Base-by-base conservation (phyloP, 2,329 filamentous ascomycete species). In the Botrytis squamosa region DNA sequence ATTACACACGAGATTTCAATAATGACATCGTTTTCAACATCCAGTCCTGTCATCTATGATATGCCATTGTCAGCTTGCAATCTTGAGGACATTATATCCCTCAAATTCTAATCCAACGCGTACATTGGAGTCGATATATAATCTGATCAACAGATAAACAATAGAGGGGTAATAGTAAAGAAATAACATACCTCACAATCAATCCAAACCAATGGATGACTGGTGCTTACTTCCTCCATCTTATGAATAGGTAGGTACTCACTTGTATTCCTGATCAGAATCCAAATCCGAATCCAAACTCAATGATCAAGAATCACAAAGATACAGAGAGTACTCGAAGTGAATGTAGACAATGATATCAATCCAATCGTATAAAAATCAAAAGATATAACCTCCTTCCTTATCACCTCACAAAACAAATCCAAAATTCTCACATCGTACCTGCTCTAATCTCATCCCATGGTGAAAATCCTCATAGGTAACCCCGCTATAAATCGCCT, bases 1-100 rank as follows among this genome's bases (percentile, higher is more conserved):
- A 99, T 89, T 83, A 97, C 92, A 84, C 95, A 98, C 83, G 92
- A 95, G 73, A 98, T 92, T 79, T 97, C 94, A 80, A 98, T 90
- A 80, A 98, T 96, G 73, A 91, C 90, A 81, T 98, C 95, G 46
- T 85, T 89, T 74, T 92, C 88, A 2, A 91, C 87, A 82, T 97
- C 87, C 12, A 97, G 88, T 36, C 94, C 94, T 46, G 94, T 98
- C 96, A 99, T 99, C 94, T 97, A 77, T 25, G n/a, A 77, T 33
- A 77, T n/a, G n/a, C 18, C 36, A 63, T 66, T 20, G 73, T 67
- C 75, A 73, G 76, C 69, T 75, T 62, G n/a, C 46, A 14, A 49
- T 20, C 29, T 65, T 8, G 2, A 20, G 18, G 12, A 22, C 7
- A 18, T 33, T 16, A 40, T 14, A 25, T 66, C 8, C 33, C 22